phyloP scores from a whole-genome alignment of 1,139 yeast genomes.

The Kodamaea alishanica region DNA sequence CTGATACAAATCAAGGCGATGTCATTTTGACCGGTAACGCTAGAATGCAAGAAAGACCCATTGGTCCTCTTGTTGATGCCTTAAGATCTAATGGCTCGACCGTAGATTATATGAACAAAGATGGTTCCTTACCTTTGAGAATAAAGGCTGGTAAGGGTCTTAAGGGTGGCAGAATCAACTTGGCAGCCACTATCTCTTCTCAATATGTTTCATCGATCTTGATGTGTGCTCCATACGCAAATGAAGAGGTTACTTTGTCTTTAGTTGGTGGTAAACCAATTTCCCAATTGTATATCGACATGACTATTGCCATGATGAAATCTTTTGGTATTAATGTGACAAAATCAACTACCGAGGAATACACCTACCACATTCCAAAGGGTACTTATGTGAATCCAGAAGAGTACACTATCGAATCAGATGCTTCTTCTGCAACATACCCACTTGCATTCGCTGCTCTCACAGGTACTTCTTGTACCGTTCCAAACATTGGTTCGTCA shows the following conservation, averaged over 20 bases:
- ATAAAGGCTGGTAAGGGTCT: constrained; percentile 69
- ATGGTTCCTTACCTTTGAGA: constrained; percentile 84
- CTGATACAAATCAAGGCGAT: constrained; percentile 30
- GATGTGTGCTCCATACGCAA: constrained; percentile 98
- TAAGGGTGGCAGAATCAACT: constrained; percentile 86
- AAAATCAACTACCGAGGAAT: constrained; percentile 63
- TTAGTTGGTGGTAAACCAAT: constrained; percentile 96
- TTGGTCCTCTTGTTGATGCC: constrained; percentile 94
- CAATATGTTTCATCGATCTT: constrained; percentile 94
- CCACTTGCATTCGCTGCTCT: constrained; percentile 98
- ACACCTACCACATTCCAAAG: constrained; percentile 87
- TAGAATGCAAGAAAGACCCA: constrained; percentile 97
- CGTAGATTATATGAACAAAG: constrained; percentile 64
- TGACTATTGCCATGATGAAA: constrained; percentile 96
- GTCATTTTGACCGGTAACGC: constrained; percentile 87
- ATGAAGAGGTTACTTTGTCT: constrained; percentile 78
- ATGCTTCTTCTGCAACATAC: constrained; percentile 98
- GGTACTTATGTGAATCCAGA: constrained; percentile 77
- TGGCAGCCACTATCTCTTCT: constrained; percentile 94
- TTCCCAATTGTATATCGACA: constrained; percentile 90
- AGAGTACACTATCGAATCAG: constrained; percentile 89
- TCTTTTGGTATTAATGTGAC: constrained; percentile 81
- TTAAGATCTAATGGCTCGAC: constrained; percentile 73
- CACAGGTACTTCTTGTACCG: constrained; percentile 87
- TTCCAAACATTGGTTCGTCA: constrained; percentile 89